Base-by-base conservation (phyloP, 352 stramenopile species). In the Pythium grandisporangium region DNA sequence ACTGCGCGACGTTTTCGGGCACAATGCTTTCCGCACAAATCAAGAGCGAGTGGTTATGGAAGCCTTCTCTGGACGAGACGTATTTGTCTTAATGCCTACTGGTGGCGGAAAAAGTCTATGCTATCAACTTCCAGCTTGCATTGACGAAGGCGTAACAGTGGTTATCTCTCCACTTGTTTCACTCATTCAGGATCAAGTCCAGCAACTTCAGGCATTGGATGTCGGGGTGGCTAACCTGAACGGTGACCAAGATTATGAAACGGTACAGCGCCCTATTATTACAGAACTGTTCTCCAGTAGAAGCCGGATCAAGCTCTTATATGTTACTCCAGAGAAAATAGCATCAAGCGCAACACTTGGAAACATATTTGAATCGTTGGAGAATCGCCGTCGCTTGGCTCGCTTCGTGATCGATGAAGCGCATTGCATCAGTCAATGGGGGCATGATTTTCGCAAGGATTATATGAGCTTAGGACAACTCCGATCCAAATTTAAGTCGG, bases 21-120 rank as follows among this genome's bases (percentile, higher is more conserved):
- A 99, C 75, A 79, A 84, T 33, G 70, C 73, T 5, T 99, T 98
- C 65, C 90, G 96, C 25, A 69, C 77, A 11, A 96, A 96, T 39
- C 96, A 99, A 73, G 72, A 97, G 40, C 71, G 95, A 24, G 84
- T 98, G 36, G 89, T 99, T 37, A 71, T 96, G 66, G 77, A 93
- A 40, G 77, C 93, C 20, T 89, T 99, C 53, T 58, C 66, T 37
- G 70, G 86, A 8, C 65, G 74, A 16, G 97, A 99, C 63, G 90
- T 98, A 16, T 99, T 99, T 55, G 93, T 99, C 10, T 66, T 99
- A 8, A 99, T 99, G 95, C 96, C 96, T 8, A 99, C 96, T 12
- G 96, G 97, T 29, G 96, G 96, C 35, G 97, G 97, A 14, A 99
- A 99, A 61, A 97, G 78, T 40, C 62, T 99, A 2, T 99, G 96